Evolutionary conservation across 306 rosid species (phyloP).

Genomic region (Quillaja saponaria): DNA sequence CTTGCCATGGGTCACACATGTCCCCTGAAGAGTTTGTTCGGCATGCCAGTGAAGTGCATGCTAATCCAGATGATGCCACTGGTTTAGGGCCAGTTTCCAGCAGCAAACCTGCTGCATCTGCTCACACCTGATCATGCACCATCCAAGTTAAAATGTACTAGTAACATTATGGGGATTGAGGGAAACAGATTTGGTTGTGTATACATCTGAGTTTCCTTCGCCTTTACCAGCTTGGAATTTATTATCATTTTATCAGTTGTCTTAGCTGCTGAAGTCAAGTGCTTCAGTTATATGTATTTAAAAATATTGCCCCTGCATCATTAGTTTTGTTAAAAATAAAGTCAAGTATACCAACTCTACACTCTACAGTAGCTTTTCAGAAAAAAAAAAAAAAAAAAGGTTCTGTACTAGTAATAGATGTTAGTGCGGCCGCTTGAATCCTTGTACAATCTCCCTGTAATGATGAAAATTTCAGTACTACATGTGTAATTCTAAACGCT

Average conservation of each 20-base stretch:
- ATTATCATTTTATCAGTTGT: neutral
- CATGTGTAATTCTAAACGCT: too few species aligned
- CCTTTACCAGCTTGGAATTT: constrained; percentile 29
- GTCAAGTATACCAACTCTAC: too few species aligned
- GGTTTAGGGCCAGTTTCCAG: constrained; percentile 31
- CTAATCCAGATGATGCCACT: constrained; percentile 48
- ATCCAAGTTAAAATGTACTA: constrained; percentile 29
- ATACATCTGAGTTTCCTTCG: constrained; percentile 35
- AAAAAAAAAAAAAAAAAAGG: too few species aligned
- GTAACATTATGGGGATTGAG: constrained; percentile 25
- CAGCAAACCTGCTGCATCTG: constrained; percentile 22
- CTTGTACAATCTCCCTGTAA: neutral
- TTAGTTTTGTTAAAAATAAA: constrained; percentile 32
- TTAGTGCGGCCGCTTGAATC: neutral
- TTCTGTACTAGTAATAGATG: too few species aligned
- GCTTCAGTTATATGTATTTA: constrained; percentile 39
- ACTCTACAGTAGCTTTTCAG: constrained; percentile 15
- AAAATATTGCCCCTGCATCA: constrained; percentile 37
- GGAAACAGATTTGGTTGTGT: constrained; percentile 29
- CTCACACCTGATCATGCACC: constrained; percentile 63
- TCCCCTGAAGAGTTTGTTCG: constrained; percentile 83
- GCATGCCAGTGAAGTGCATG: constrained; percentile 69
- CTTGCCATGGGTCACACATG: constrained; percentile 91
- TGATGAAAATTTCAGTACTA: too few species aligned
- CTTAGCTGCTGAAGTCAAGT: constrained; percentile 35